Percentiles rank a stretch among this genome's conserved stretches.
phyloP scores from a whole-genome alignment of 2,329 filamentous ascomycete species.

The Trichoderma citrinoviride region DNA sequence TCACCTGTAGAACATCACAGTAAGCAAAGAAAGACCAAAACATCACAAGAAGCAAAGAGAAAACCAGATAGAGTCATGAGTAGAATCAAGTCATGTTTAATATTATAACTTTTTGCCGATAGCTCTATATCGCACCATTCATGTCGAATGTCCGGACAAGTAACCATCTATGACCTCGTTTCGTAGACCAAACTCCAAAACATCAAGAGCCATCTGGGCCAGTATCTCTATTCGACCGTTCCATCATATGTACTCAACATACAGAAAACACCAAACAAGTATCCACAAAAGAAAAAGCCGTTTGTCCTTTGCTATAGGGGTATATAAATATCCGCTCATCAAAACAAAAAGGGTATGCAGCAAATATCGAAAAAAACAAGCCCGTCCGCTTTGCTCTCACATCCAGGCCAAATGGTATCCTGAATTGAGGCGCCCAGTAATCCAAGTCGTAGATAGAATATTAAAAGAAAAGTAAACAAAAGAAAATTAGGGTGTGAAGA shows the following conservation, averaged over 20 bases:
- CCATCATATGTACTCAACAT: not conserved
- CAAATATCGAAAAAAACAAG: not conserved
- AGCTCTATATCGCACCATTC: no score
- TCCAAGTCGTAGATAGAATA: not conserved
- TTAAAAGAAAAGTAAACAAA: not conserved
- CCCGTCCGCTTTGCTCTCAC: slow-evolving; percentile 5
- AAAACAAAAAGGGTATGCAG: not conserved
- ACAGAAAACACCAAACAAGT: not conserved
- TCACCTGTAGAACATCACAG: no score
- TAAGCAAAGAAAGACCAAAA: no score
- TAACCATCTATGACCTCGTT: not conserved
- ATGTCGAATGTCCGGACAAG: no score
- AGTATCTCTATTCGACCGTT: not conserved
- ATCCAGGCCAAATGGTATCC: not conserved
- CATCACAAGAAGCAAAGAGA: no score
- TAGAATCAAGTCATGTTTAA: no score
- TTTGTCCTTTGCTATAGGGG: slow-evolving; percentile 12
- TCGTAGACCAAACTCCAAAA: not conserved
- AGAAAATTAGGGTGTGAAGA: not conserved
- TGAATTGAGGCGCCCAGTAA: not conserved
- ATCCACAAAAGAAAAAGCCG: not conserved
- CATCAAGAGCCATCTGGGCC: not conserved
- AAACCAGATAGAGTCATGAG: no score
- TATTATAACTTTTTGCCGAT: no score
- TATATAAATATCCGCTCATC: slow-evolving; percentile 5